Base-by-base conservation (phyloP, 179 eudicot species). In the Amaranthus tricolor region DNA sequence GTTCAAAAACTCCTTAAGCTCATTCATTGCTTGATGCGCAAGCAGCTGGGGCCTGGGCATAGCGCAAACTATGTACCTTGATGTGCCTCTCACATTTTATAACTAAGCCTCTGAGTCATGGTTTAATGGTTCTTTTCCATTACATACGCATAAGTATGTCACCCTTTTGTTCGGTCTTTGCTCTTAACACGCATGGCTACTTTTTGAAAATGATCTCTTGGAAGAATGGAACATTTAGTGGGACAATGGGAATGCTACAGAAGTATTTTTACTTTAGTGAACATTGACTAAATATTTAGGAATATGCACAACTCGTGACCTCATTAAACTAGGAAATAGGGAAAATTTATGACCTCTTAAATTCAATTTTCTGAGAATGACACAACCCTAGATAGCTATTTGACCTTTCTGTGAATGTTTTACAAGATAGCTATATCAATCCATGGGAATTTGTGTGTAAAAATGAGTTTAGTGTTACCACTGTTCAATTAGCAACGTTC, bases 251-350 rank as follows among this genome's bases (percentile, higher is more conserved):
- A 53, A 16, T 45, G 52, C 69, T 69, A 52, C 20, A 6, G 2
- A 43, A 67, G 66, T 52, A 13, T 43, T 59, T 58, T 50, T 19
- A 20, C 16, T 67, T 48, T 13, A 16, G 19, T 17, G 50, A 43
- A 50, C 44, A 24, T 69, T 10, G 13, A 4, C 53, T 8, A 50
- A 63, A 51, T 13, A 31, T 21, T 58, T 59, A 40, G 40, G 3
- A 31, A 31, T 31, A 50, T 53, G 15, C 21, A 16, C 71, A 54
- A 49, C 20, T 21, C 13, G 58, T 66, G 43, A 59, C 75, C 75
- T 17, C 63, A 48, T 19, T 60, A 48, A 47, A 52, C 54, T 47
- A 56, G 49, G 49, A 48, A 6, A 49, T 19, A 51, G 5, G 14
- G 60, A 24, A 24, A 24, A 24, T 24, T 24, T 24, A 24, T 24